These are phyloP conservation scores for Candida nonsorbophila DNA, from an alignment of 805 yeast genomes.

Conservation along the genomic window DNA sequence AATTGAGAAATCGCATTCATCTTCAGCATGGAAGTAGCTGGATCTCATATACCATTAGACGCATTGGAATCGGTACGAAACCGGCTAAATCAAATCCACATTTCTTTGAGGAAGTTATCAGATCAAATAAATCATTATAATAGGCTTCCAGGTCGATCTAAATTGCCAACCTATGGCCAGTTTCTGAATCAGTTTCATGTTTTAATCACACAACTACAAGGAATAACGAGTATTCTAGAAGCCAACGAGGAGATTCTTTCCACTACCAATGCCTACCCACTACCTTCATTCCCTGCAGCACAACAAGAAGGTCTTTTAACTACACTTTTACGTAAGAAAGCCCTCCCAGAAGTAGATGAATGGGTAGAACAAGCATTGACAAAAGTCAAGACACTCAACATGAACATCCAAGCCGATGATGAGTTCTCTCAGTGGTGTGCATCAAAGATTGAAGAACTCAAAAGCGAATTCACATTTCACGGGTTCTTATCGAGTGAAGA, in stretches of 20 bases:
- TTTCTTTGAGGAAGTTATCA: slow-evolving; percentile 31
- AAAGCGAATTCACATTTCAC: slow-evolving; percentile 54
- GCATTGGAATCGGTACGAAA: slow-evolving; percentile 37
- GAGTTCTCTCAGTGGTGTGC: slow-evolving; percentile 69
- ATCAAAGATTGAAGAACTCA: slow-evolving; percentile 45
- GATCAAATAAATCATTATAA: slow-evolving; percentile 33
- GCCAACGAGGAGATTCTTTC: slow-evolving; percentile 54
- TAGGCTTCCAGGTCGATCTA: slow-evolving; percentile 31
- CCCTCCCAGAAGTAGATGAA: slow-evolving; percentile 82
- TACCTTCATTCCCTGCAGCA: slow-evolving; percentile 78
- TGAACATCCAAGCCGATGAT: slow-evolving; percentile 30
- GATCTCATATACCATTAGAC: slow-evolving; percentile 26
- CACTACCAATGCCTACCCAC: slow-evolving; percentile 75
- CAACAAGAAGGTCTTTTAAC: slow-evolving; percentile 80
- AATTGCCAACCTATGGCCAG: slow-evolving; percentile 49
- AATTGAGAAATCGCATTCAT: neutral
- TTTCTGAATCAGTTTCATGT: slow-evolving; percentile 83
- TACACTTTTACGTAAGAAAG: slow-evolving; percentile 80
- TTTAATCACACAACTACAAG: slow-evolving; percentile 72
- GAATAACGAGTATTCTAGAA: slow-evolving; percentile 67
- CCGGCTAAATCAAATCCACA: slow-evolving; percentile 36
- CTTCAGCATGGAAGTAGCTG: slow-evolving; percentile 7
- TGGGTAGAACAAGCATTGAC: slow-evolving; percentile 56
- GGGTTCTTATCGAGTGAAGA: slow-evolving; percentile 58
- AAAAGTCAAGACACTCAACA: slow-evolving; percentile 9